These are phyloP conservation scores for Pseudopithomyces chartarum DNA, from an alignment of 2,329 filamentous ascomycete genomes.

Conservation along the genomic window DNA sequence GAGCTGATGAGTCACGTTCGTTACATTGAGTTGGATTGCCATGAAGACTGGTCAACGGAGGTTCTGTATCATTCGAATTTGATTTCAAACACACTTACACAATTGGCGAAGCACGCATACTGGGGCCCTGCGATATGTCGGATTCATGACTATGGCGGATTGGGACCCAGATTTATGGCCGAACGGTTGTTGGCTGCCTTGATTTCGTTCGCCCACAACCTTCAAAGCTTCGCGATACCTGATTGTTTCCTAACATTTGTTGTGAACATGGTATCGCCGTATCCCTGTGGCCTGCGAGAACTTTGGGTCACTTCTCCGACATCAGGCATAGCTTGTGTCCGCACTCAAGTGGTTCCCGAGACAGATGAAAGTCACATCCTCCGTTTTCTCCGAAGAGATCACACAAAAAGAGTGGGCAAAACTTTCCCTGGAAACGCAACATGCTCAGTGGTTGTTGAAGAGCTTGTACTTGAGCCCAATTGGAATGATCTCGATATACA, in stretches of 20 bases:
- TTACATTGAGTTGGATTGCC: slow-evolving; percentile 6
- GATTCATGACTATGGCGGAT: no score
- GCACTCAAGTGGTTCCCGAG: background rate
- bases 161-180: background rate
- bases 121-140: background rate
- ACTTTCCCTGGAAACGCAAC: background rate
- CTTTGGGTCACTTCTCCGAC: background rate
- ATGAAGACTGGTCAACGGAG: background rate
- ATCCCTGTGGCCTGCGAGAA: background rate
- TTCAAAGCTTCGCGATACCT: background rate
- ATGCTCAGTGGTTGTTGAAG: background rate
- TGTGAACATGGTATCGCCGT: background rate
- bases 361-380: background rate
- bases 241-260: background rate
- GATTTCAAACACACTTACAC: background rate
- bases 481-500: background rate
- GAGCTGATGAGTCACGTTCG: background rate
- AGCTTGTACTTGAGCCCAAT: background rate
- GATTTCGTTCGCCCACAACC: background rate
- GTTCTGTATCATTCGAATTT: background rate
- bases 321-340: background rate
- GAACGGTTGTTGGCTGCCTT: background rate
- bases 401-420: background rate
- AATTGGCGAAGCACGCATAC: background rate
- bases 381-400: background rate